These are phyloP conservation scores for Yarrowia keelungensis DNA, from an alignment of 805 yeast species.

Conservation along the genomic window DNA sequence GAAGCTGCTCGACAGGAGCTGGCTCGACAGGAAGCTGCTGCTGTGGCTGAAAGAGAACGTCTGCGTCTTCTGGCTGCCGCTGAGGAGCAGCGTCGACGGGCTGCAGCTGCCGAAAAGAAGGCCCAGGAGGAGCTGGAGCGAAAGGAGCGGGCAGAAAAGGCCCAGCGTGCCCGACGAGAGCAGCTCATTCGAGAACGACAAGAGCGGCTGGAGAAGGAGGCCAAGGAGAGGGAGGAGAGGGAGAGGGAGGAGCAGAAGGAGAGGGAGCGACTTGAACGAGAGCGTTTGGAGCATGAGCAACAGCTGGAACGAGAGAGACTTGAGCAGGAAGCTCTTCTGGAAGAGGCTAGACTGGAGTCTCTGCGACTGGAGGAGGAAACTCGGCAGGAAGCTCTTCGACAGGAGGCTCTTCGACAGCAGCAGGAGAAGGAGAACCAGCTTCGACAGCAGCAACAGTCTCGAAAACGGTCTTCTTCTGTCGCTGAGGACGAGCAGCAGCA, in stretches of 20 bases:
- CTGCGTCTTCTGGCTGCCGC: slow-evolving; percentile 11
- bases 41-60: slow-evolving; percentile 16
- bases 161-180: slow-evolving; percentile 28
- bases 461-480: slow-evolving; percentile 10
- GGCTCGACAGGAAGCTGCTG: slow-evolving; percentile 17
- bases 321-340: slow-evolving; percentile 23
- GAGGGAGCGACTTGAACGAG: slow-evolving; percentile 10
- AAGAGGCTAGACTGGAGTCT: slow-evolving; percentile 24
- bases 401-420: background rate
- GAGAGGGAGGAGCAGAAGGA: background rate
- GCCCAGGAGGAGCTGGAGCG: slow-evolving; percentile 20
- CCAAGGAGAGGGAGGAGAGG: slow-evolving; percentile 1
- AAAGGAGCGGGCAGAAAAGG: slow-evolving; percentile 31
- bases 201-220: slow-evolving; percentile 15
- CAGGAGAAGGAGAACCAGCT: slow-evolving; percentile 22
- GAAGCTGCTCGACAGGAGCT: slow-evolving; percentile 7
- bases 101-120: slow-evolving; percentile 16
- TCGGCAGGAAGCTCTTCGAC: slow-evolving; percentile 10
- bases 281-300: slow-evolving; percentile 3
- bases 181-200: slow-evolving; percentile 14
- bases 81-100: slow-evolving; percentile 20
- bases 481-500: slow-evolving; percentile 16
- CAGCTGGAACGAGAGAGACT: slow-evolving; percentile 2
- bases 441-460: slow-evolving; percentile 2
- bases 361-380: slow-evolving; percentile 2